Conservation (phyloP, 2,329 filamentous ascomycete genomes). For the Curvularia lunata region DNA sequence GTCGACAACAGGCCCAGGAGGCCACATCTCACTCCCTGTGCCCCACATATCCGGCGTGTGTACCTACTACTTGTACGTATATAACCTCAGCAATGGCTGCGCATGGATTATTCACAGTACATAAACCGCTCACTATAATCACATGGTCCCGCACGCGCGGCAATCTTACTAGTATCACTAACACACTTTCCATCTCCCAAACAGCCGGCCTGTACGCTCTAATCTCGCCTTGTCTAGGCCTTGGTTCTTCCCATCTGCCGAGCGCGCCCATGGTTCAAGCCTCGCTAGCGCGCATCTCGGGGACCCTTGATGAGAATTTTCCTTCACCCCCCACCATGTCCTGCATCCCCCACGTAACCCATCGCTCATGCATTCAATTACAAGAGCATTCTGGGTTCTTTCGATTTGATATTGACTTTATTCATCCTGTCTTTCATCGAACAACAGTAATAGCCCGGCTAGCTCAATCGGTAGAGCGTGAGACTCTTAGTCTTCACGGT, state of each 20-base stretch:
- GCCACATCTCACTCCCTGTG: background rate
- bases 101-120: background rate
- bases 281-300: constrained; percentile 3
- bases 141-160: background rate
- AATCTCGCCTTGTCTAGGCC: background rate
- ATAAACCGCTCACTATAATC: background rate
- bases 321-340: background rate
- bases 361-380: no score
- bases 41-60: background rate
- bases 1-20: background rate
- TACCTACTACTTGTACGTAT: background rate
- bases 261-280: background rate
- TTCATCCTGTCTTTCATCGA: constrained; percentile 3
- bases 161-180: background rate
- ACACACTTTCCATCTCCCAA: no score
- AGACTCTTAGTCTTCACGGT: constrained; percentile 46
- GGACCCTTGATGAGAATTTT: constrained; percentile 2
- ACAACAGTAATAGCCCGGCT: constrained; percentile 24
- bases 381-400: no score
- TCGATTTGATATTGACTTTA: background rate
- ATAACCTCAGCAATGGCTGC: background rate
- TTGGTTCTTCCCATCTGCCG: background rate
- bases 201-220: background rate
- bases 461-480: constrained; percentile 52
- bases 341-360: no score